Percentiles rank a stretch among this genome's conserved stretches.
These are phyloP conservation scores for Pleurotus cornucopiae DNA, from an alignment of 768 basidiomycete genomes.

Conservation along the genomic window DNA sequence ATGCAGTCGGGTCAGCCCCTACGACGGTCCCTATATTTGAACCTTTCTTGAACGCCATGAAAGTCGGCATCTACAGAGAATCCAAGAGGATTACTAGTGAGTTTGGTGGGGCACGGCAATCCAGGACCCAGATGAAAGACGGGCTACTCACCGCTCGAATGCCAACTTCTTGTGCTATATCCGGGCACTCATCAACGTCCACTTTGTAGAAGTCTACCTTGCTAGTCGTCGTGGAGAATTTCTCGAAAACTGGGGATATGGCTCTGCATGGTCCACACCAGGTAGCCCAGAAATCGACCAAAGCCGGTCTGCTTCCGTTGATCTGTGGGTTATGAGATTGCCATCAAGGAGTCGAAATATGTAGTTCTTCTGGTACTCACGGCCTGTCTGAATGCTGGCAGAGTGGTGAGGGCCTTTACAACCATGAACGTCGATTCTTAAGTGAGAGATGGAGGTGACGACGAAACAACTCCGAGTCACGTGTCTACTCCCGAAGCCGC, in stretches of 20 bases:
- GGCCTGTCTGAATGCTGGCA: conserved; percentile 6
- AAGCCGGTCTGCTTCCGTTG: conserved; percentile 37
- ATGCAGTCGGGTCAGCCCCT: conserved; percentile 9
- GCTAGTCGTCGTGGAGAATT: conserved; percentile 31
- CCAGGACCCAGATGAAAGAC: too few relatives aligned
- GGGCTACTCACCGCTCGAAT: conserved; percentile 52
- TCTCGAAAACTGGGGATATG: conserved; percentile 65
- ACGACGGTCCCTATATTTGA: conserved; percentile 9
- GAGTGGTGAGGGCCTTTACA: conserved; percentile 5
- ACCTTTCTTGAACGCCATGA: conserved; percentile 17
- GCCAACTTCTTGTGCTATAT: conserved; percentile 54
- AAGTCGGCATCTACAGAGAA: conserved; percentile 27
- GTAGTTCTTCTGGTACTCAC: not conserved
- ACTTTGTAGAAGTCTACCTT: conserved; percentile 66
- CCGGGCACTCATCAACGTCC: conserved; percentile 57
- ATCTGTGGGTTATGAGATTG: conserved; percentile 28
- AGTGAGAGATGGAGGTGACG: not conserved
- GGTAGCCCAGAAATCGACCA: conserved; percentile 75
- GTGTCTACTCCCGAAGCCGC: too few relatives aligned
- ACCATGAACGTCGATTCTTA: not conserved
- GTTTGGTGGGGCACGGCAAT: too few relatives aligned
- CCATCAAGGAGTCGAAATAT: not conserved
- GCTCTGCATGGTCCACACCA: conserved; percentile 73
- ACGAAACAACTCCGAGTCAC: not conserved
- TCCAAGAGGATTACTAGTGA: too few relatives aligned